A percentile compares a stretch with the other conserved stretches of the same genome.
phyloP scores from a whole-genome alignment of 2,329 filamentous ascomycete species.

The Colletotrichum costaricense region DNA sequence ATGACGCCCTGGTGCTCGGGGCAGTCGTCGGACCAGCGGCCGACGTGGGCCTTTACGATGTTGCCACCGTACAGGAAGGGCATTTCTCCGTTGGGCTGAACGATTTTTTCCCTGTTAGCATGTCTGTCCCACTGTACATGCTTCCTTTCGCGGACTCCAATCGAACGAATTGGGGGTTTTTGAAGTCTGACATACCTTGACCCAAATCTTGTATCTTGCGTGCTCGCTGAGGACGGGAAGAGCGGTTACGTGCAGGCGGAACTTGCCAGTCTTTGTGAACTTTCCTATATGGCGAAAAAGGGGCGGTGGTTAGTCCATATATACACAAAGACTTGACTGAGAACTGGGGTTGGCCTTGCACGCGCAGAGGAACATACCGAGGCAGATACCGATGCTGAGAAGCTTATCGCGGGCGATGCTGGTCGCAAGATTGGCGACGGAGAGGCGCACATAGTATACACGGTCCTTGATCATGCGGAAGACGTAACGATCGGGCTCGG shows the following conservation, averaged over 20 bases:
- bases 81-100: slow-evolving; percentile 87
- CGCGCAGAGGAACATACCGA: slow-evolving; percentile 59
- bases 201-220: slow-evolving; percentile 96
- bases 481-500: slow-evolving; percentile 81
- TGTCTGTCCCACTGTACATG: not conserved
- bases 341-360: not conserved
- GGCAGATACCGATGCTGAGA: slow-evolving; percentile 87
- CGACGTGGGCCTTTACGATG: slow-evolving; percentile 76
- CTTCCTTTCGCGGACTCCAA: too few relatives aligned
- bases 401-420: slow-evolving; percentile 85
- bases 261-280: slow-evolving; percentile 97
- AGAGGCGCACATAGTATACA: slow-evolving; percentile 92
- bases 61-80: slow-evolving; percentile 96
- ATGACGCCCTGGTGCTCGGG: slow-evolving; percentile 94
- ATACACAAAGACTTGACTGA: not conserved
- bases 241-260: slow-evolving; percentile 90
- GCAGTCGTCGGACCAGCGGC: slow-evolving; percentile 89
- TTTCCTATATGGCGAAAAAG: slow-evolving; percentile 68
- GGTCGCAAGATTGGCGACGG: slow-evolving; percentile 90
- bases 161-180: not conserved
- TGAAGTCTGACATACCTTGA: slow-evolving; percentile 63
- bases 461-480: slow-evolving; percentile 78
- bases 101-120: not conserved
- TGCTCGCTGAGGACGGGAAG: slow-evolving; percentile 90
- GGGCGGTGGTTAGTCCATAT: not conserved